Percentiles rank a stretch among this genome's conserved stretches.
Conservation (phyloP, 768 basidiomycete genomes). For the Artomyces pyxidatus region DNA sequence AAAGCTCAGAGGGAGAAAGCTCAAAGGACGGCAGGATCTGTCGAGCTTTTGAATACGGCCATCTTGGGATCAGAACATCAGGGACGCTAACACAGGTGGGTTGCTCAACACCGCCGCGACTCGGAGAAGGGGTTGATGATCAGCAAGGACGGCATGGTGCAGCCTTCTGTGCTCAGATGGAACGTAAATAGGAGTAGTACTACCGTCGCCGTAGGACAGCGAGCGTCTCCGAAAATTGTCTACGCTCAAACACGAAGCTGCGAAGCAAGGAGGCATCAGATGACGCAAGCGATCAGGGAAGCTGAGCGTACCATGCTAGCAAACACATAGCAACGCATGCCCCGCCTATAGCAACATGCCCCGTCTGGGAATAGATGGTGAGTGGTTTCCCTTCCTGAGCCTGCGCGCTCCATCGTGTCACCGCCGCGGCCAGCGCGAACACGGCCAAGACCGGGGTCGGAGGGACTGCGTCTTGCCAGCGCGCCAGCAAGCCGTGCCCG, state of each 20-base stretch:
- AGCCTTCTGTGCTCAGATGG: too few relatives aligned
- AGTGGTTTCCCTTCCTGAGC: slow-evolving; percentile 11
- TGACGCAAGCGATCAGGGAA: background rate
- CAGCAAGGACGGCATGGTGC: too few relatives aligned
- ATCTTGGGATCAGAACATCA: too few relatives aligned
- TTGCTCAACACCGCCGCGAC: too few relatives aligned
- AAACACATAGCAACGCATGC: slow-evolving; percentile 18
- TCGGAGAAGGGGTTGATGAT: too few relatives aligned
- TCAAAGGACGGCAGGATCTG: too few relatives aligned
- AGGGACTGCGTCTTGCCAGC: slow-evolving; percentile 19
- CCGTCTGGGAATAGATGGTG: slow-evolving; percentile 18
- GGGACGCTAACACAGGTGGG: too few relatives aligned
- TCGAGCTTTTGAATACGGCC: too few relatives aligned
- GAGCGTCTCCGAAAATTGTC: slow-evolving; percentile 12
- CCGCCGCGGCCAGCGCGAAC: slow-evolving; percentile 19
- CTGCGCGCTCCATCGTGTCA: slow-evolving; percentile 20
- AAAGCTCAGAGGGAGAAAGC: too few relatives aligned
- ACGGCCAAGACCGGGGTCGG: slow-evolving; percentile 17
- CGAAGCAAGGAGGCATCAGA: background rate
- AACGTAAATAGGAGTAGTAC: too few relatives aligned
- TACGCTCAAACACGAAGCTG: slow-evolving; percentile 20
- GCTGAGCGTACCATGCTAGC: slow-evolving; percentile 18
- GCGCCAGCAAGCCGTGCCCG: slow-evolving; percentile 12
- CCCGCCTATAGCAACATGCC: slow-evolving; percentile 21
- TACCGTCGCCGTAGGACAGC: slow-evolving; percentile 11